Base-by-base conservation (phyloP, 2,329 filamentous ascomycete genomes). In the Pseudogymnoascus sp. region DNA sequence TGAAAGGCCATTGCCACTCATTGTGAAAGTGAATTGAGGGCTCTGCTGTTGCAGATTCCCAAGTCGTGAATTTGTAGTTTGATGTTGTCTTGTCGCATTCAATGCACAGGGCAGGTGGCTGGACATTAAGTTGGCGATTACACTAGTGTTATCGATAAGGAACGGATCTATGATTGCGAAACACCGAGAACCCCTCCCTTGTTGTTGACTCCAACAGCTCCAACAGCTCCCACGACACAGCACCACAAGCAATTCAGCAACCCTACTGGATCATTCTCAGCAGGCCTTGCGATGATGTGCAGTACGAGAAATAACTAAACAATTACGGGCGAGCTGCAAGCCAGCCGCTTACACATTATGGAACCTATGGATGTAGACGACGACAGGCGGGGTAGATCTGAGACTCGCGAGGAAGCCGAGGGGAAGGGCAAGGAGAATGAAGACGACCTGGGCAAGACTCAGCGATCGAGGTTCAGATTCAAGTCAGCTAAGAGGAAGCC, bases 1-100 rank as follows among this genome's bases (percentile, higher is more conserved):
- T 18, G 78, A 78, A 59, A 82, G 74, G 4, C 74, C 73, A n/a
- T 63, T 62, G n/a, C 67, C 66, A 54, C 68, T 68, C 71, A 73
- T 72, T 16, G 62, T 67, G 64, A 59, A 50, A 1, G 25, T 30
- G 22, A 18, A 50, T 50, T 50, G 43, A 18, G 11, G 43, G 14
- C 22, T 11, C 43, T 50, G 43, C 20, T 50, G 43, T 50, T 50
- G n/a, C 25, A 30, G 14, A 16, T 30, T 8, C 14, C 8, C 9
- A 3, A 5, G 43, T 16, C 14, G 7, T 47, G 2, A 16, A 50
- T 9, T 30, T 50, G 25, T 50, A 50, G 25, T n/a, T 47, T 30
- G 43, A 18, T 50, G 22, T 30, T 30, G 43, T 50, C 35, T 38
- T 39, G 35, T 32, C 32, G 61, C 43, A 50, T 30, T 16, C 43